Conservation (phyloP, 1,284 basidiomycete species). For the Mycosarcoma maydis region DNA sequence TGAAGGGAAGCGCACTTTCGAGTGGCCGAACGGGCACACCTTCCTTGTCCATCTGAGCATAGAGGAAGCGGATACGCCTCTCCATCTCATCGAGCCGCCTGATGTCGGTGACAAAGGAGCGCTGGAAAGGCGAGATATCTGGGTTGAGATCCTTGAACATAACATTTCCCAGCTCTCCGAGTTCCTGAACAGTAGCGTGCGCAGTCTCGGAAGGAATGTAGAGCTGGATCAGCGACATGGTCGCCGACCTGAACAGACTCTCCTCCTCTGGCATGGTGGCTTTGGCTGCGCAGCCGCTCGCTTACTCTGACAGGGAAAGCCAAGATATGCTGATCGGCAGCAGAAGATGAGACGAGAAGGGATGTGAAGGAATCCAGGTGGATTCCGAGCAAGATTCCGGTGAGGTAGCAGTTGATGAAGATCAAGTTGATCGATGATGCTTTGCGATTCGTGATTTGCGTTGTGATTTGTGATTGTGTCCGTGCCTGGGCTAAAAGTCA, state of each 20-base stretch:
- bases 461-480: too few relatives aligned
- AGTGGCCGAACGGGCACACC: constrained; percentile 76
- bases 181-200: constrained; percentile 92
- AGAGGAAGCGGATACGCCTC: constrained; percentile 89
- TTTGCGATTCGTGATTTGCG: too few relatives aligned
- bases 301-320: constrained; percentile 3
- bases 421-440: too few relatives aligned
- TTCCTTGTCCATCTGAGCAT: constrained; percentile 83
- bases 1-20: constrained; percentile 64
- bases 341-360: neutral
- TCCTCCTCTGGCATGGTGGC: constrained; percentile 54
- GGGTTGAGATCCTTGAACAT: constrained; percentile 99
- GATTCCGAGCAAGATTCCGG: neutral
- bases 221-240: constrained; percentile 96
- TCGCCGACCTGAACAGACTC: constrained; percentile 65
- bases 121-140: constrained; percentile 94
- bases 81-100: constrained; percentile 95
- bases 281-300: constrained; percentile 8
- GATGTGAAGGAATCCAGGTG: neutral
- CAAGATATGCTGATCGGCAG: neutral
- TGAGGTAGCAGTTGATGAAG: neutral
- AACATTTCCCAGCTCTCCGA: constrained; percentile 93
- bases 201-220: constrained; percentile 97
- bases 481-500: too few relatives aligned
- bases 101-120: constrained; percentile 95